Base-by-base conservation (phyloP, 2,329 filamentous ascomycete species). In the Mycosphaerella arachidis region DNA sequence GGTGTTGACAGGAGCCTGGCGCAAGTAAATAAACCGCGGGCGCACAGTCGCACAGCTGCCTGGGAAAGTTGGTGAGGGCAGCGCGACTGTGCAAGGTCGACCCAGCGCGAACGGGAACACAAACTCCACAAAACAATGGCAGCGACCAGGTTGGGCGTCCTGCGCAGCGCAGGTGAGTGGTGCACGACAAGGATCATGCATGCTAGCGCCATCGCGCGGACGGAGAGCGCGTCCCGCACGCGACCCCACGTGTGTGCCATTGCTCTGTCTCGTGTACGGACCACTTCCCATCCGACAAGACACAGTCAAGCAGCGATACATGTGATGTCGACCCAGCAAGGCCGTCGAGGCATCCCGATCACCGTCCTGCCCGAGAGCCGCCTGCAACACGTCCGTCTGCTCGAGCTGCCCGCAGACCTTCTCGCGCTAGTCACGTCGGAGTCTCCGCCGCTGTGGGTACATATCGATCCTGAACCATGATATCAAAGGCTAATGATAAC, bases 371-470 rank as follows among this genome's bases (percentile, higher is more conserved):
- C 71, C n/a, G 71, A 71, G 59, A 72, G 76, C 52, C 65, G 75
- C 12, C 79, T 84, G 64, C 78, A 84, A 66, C 77, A 77, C 24
- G 82, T 86, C 70, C 79, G 82, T 43, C 75, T 88, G 33, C 77
- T 88, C 20, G 85, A 88, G 73, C 77, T 88, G 18, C 81, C 85
- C 12, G 73, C 82, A 2, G 82, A 85, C 35, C 68, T 88, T 37
- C 77, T 84, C 12, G 77, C 81, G 37, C 71, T 84, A 48, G 70
- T 87, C 35, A 76, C 79, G 20, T 63, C 59, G 48, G 48, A 57
- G 48, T 33, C 30, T 24, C 61, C 55, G 58, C 60, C 54, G 50
- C 37, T 33, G 56, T 64, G 20, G 33, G 53, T 48, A 48, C 31
- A 13, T 31, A 18, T 12, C 1, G 20, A 50, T 29, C 7, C 18